Evolutionary conservation across 768 basidiomycete species (phyloP).

Genomic region (Neoboletus subvelutipes): DNA sequence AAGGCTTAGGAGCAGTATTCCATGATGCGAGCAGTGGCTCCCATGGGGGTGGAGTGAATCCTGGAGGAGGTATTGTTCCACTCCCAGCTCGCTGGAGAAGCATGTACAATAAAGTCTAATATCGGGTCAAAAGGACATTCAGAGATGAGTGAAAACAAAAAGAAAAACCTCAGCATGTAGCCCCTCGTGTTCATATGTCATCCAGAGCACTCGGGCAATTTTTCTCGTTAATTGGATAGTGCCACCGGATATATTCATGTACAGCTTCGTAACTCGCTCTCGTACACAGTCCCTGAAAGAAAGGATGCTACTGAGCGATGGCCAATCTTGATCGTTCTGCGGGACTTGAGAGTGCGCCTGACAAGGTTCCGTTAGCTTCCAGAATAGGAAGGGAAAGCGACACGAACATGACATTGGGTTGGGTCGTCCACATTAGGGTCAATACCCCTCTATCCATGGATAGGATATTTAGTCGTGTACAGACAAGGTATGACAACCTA

Average conservation of each 20-base stretch:
- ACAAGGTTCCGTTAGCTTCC: not conserved
- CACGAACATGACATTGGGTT: conserved; percentile 74
- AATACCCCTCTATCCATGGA: conserved; percentile 73
- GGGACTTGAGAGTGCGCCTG: conserved; percentile 93
- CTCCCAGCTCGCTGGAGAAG: conserved; percentile 77
- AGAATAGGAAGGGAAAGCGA: not conserved
- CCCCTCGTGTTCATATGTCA: conserved; percentile 90
- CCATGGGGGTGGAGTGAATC: conserved; percentile 76
- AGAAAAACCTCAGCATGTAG: conserved; percentile 71
- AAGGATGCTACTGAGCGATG: conserved; percentile 64
- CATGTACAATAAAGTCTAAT: conserved; percentile 89
- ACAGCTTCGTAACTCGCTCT: conserved; percentile 66
- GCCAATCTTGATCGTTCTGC: conserved; percentile 80
- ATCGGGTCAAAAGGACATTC: conserved; percentile 4
- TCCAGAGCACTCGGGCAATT: conserved; percentile 78
- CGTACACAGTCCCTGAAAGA: conserved; percentile 79
- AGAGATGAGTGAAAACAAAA: not conserved
- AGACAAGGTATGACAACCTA: conserved; percentile 26
- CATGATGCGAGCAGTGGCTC: conserved; percentile 46
- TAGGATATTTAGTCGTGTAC: conserved; percentile 4
- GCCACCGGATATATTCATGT: conserved; percentile 63
- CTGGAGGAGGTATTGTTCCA: conserved; percentile 76
- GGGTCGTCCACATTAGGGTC: conserved; percentile 95
- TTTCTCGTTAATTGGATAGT: conserved; percentile 54
- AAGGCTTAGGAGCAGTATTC: conserved; percentile 45